A percentile compares a stretch with the other conserved stretches of the same genome.
Evolutionary conservation across 164 flowering plant species (phyloP).

Genomic region (Warburgia ugandensis): DNA sequence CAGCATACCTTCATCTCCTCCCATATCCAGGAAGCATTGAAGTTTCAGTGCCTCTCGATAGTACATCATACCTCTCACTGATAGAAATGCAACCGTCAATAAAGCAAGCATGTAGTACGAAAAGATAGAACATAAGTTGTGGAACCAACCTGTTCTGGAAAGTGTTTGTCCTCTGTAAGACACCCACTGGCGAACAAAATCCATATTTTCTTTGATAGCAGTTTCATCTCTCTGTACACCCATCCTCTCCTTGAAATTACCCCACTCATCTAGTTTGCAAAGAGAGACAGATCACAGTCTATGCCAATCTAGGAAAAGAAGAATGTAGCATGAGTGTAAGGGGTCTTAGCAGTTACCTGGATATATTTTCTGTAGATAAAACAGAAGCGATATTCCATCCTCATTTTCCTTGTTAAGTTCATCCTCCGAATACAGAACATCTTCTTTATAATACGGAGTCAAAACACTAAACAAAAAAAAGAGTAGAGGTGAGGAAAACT

Average conservation of each 20-base stretch:
- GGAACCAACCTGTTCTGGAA: constrained; percentile 66
- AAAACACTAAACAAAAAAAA: constrained; percentile 43
- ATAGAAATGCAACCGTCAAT: constrained; percentile 2
- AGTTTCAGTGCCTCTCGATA: constrained; percentile 80
- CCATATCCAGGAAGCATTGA: constrained; percentile 74
- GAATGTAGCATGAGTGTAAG: not conserved
- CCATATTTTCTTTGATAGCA: constrained; percentile 25
- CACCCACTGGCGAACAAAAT: constrained; percentile 55
- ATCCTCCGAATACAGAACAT: constrained; percentile 77
- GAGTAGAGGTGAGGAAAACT: not conserved
- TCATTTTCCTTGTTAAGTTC: constrained; percentile 87
- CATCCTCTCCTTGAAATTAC: constrained; percentile 53
- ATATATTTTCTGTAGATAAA: constrained; percentile 85
- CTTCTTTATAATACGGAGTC: constrained; percentile 94
- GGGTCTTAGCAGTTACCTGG: constrained; percentile 47
- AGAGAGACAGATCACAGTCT: constrained; percentile 4
- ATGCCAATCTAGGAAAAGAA: constrained; percentile 3
- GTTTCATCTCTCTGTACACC: constrained; percentile 21
- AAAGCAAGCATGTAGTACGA: constrained; percentile 8
- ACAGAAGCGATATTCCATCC: constrained; percentile 86
- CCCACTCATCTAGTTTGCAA: constrained; percentile 70
- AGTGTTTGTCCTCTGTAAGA: constrained; percentile 97
- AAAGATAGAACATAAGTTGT: not conserved
- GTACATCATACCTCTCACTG: constrained; percentile 99
- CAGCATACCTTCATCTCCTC: constrained; percentile 53